phyloP scores from a whole-genome alignment of 2,329 filamentous ascomycete genomes.

The Aphanoascus verrucosus region DNA sequence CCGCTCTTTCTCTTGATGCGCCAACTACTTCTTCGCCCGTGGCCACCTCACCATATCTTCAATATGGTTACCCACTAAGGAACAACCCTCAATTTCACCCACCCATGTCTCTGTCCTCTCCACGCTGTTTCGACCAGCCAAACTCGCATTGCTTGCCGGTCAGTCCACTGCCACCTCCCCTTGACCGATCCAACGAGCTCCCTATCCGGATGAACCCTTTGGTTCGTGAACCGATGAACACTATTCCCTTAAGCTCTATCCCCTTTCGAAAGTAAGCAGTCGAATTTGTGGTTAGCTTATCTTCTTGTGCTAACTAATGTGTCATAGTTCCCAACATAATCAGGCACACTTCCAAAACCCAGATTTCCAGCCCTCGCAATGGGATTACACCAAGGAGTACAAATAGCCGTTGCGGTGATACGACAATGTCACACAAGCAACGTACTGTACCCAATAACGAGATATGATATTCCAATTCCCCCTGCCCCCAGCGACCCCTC shows the following conservation, averaged over 20 bases:
- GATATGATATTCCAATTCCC: neutral
- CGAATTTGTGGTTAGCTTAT: neutral
- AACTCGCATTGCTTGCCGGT: constrained; percentile 11
- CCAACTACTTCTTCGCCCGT: constrained; percentile 24
- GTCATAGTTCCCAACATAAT: constrained; percentile 34
- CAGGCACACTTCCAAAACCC: constrained; percentile 39
- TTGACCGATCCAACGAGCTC: constrained; percentile 20
- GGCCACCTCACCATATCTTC: constrained; percentile 23
- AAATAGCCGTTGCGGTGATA: constrained; percentile 10
- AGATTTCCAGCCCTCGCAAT: constrained; percentile 38
- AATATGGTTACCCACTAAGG: constrained; percentile 25
- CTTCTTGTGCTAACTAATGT: neutral
- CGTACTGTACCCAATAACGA: constrained; percentile 15
- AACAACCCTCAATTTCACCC: constrained; percentile 16
- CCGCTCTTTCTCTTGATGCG: constrained; percentile 31
- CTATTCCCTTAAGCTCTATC: constrained; percentile 29
- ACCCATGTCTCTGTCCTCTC: constrained; percentile 1
- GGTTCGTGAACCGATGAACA: constrained; percentile 33
- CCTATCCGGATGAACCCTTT: constrained; percentile 34
- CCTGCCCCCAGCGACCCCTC: neutral
- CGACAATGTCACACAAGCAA: neutral
- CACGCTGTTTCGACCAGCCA: constrained; percentile 1
- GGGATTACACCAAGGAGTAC: constrained; percentile 31
- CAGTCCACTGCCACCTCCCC: constrained; percentile 21
- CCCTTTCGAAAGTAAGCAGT: constrained; percentile 34